Conservation (phyloP, 2,329 filamentous ascomycete species). For the Aspergillus uvarum region DNA sequence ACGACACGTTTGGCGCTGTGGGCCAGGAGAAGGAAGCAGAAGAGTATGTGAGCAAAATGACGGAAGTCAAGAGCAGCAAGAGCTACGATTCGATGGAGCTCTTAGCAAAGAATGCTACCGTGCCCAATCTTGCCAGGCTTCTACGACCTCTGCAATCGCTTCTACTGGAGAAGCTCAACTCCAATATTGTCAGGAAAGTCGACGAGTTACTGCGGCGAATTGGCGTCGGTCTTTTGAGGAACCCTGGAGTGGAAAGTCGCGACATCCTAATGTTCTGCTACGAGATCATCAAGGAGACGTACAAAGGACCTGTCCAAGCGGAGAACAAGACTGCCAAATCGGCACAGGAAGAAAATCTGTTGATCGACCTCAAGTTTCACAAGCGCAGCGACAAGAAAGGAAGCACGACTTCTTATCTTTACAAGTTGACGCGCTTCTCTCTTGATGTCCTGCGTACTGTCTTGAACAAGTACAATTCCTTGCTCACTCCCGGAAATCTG, state of each 20-base stretch:
- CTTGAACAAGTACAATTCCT: slow-evolving; percentile 78
- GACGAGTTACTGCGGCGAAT: slow-evolving; percentile 85
- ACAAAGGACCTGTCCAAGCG: slow-evolving; percentile 59
- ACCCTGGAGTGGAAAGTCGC: slow-evolving; percentile 72
- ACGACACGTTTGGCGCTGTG: slow-evolving; percentile 90
- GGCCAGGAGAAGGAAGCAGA: slow-evolving; percentile 97
- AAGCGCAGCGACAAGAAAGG: slow-evolving; percentile 72
- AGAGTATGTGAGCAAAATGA: slow-evolving; percentile 92
- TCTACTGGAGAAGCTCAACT: slow-evolving; percentile 77
- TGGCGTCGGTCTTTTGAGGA: slow-evolving; percentile 77
- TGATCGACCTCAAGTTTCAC: slow-evolving; percentile 73
- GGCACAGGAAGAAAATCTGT: slow-evolving; percentile 56
- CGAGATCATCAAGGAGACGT: slow-evolving; percentile 85
- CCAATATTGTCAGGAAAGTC: slow-evolving; percentile 82
- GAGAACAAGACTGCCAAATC: slow-evolving; percentile 27
- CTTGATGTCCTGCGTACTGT: slow-evolving; percentile 82
- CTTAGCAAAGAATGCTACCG: slow-evolving; percentile 76
- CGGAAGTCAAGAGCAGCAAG: slow-evolving; percentile 97
- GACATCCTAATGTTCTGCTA: slow-evolving; percentile 94
- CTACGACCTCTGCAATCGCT: slow-evolving; percentile 76
- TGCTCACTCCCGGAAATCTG: slow-evolving; percentile 77
- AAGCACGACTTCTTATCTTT: slow-evolving; percentile 73
- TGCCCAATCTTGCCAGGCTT: slow-evolving; percentile 70
- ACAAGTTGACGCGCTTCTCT: slow-evolving; percentile 85
- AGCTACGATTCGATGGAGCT: slow-evolving; percentile 97